Percentiles rank a stretch among this genome's conserved stretches.
Evolutionary conservation across 2,329 filamentous ascomycete genomes (phyloP).

Genomic region (Alternaria consortialis): DNA sequence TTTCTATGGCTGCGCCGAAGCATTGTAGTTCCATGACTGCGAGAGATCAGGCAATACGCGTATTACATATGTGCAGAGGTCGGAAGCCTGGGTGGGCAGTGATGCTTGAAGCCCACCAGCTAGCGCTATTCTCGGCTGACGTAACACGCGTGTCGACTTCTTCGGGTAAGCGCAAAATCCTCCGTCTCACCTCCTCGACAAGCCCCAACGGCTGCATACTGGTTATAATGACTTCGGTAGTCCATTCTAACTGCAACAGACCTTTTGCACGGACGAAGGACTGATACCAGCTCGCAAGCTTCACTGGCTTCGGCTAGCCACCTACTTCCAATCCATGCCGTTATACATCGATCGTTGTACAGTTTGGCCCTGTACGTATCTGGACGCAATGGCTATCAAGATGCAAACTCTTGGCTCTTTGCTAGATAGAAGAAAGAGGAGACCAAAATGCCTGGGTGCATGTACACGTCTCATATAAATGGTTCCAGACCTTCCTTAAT

Average conservation of each 20-base stretch:
- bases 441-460: not conserved
- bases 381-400: not conserved
- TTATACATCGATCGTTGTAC: not conserved
- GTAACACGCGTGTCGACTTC: slow-evolving; percentile 23
- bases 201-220: not conserved
- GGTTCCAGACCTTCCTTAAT: not conserved
- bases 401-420: not conserved
- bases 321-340: not conserved
- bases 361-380: not conserved
- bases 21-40: slow-evolving; percentile 15
- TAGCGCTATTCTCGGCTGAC: slow-evolving; percentile 7
- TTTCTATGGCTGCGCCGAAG: slow-evolving; percentile 36
- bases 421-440: no score
- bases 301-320: not conserved
- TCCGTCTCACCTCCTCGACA: not conserved
- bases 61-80: slow-evolving; percentile 15
- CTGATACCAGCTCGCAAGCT: not conserved
- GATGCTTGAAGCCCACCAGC: not conserved
- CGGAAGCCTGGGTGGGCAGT: not conserved
- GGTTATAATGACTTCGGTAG: not conserved
- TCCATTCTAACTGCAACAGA: not conserved
- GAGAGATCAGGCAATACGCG: slow-evolving; percentile 12
- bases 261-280: not conserved
- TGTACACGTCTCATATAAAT: not conserved
- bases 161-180: not conserved